Evolutionary conservation across 805 yeast species (phyloP), one percentile per base, ranked within the genome.

Genomic region (Pichia nakasei): DNA sequence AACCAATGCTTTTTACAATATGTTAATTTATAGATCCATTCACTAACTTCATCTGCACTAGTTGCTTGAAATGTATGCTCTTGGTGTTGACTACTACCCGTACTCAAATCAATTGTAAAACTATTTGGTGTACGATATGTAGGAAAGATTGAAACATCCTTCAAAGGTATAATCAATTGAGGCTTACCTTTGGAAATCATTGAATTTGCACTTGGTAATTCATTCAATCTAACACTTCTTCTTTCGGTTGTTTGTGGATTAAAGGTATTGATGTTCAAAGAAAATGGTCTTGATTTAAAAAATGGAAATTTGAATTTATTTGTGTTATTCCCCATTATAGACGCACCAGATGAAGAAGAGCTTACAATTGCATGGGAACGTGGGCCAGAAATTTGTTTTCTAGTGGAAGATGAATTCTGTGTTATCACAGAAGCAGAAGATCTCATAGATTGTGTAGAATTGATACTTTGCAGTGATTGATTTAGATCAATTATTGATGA

Each of bases 51-150:
- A 1, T 56, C 48, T 6, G 78, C 80, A 48, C 61, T 67, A 0
- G 73, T 57, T 0, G 91, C 81, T 60, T 91, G 96, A 54, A 89
- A 71, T 34, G 77, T 67, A 55, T 65, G 73, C 17, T 52, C 55
- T 26, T 27, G 18, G 45, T 81, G 85, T 3, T 39, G 41, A 27
- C 46, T 51, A 4, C 48, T 13, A 15, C 27, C 27, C 12, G 39
- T 50, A 24, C 48, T 42, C 2, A 43, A 37, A 46, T 69, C 77
- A 33, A 76, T 61, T 48, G 74, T 73, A 61, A 76, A 76, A 37
- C 73, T 66, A 37, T 63, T 62, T 0, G 75, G 75, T 33, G 69
- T 54, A 17, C 72, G 60, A 51, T 75, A 76, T 3, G 75, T 75
- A 2, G 80, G 78, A 61, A 75, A 75, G 5, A 72, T 68, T 39